Percentiles rank a stretch among this genome's conserved stretches.
Evolutionary conservation across 2,329 filamentous ascomycete genomes (phyloP).

Genomic region (Leptodontidium sp.): DNA sequence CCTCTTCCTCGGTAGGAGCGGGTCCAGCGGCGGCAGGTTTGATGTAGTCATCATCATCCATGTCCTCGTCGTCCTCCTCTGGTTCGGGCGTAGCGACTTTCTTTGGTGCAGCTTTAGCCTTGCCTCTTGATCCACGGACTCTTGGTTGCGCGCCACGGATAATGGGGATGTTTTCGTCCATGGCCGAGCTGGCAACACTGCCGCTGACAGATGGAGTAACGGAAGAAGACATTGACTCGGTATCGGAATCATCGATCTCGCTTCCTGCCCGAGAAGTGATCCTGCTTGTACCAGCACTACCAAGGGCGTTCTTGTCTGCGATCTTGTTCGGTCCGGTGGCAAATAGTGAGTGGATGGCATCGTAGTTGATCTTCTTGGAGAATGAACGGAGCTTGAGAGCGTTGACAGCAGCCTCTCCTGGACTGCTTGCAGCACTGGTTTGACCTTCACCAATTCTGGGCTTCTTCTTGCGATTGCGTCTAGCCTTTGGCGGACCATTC

Average conservation of each 20-base stretch:
- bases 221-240: slow-evolving; percentile 16
- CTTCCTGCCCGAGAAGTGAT: slow-evolving; percentile 50
- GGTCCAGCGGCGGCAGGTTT: slow-evolving; percentile 10
- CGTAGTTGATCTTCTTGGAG: slow-evolving; percentile 80
- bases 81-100: slow-evolving; percentile 8
- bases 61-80: slow-evolving; percentile 18
- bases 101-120: slow-evolving; percentile 1
- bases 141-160: slow-evolving; percentile 8
- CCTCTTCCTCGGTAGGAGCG: slow-evolving; percentile 16
- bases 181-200: slow-evolving; percentile 15
- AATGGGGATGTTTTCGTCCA: slow-evolving; percentile 2
- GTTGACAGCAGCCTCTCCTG: slow-evolving; percentile 73
- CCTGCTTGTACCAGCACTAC: slow-evolving; percentile 55
- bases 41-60: slow-evolving; percentile 31
- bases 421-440: slow-evolving; percentile 70
- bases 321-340: slow-evolving; percentile 45
- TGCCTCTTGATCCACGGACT: slow-evolving; percentile 8
- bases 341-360: slow-evolving; percentile 66
- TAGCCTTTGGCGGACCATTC: slow-evolving; percentile 62
- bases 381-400: slow-evolving; percentile 73
- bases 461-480: slow-evolving; percentile 62
- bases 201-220: slow-evolving; percentile 12
- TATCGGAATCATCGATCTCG: slow-evolving; percentile 25
- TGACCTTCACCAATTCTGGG: slow-evolving; percentile 71
- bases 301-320: slow-evolving; percentile 52